A percentile compares a stretch with the other conserved stretches of the same genome.
Conservation (phyloP, 371 early-diverging fungal genomes). For the Apophysomyces elegans region DNA sequence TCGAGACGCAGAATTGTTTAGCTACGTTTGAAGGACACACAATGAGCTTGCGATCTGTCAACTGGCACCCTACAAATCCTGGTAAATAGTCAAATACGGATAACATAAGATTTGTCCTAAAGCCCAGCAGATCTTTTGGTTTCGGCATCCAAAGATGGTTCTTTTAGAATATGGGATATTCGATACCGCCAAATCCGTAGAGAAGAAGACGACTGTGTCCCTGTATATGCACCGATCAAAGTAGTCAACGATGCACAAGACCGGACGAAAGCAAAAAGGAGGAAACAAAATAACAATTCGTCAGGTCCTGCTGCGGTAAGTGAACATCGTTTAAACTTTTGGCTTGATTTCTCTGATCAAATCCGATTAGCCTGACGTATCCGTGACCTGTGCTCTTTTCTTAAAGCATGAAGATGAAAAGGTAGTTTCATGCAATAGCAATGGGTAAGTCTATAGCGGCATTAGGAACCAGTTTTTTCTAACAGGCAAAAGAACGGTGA, state of each 20-base stretch:
- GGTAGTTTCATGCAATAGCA: conserved; percentile 60
- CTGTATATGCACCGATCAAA: conserved; percentile 31
- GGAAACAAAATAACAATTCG: conserved; percentile 8
- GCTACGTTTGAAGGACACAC: conserved; percentile 57
- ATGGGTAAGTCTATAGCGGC: conserved; percentile 50
- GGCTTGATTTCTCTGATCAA: background rate
- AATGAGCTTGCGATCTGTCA: conserved; percentile 58
- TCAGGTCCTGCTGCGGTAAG: conserved; percentile 1
- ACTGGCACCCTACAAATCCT: conserved; percentile 56
- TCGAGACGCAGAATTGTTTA: conserved; percentile 45
- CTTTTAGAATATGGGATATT: conserved; percentile 68
- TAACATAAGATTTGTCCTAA: background rate
- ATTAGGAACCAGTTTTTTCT: background rate
- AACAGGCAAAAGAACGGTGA: conserved; percentile 32
- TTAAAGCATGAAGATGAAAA: conserved; percentile 34
- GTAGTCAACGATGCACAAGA: conserved; percentile 24
- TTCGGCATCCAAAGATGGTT: conserved; percentile 68
- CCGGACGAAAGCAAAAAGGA: conserved; percentile 20
- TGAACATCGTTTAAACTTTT: background rate
- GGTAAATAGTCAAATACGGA: conserved; percentile 39
- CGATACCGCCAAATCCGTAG: conserved; percentile 30
- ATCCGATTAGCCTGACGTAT: conserved; percentile 27
- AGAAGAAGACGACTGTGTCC: conserved; percentile 15
- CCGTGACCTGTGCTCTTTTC: conserved; percentile 64
- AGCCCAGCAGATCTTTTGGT: conserved; percentile 55